Evolutionary conservation across 148 eudicot genomes (phyloP), one percentile per base, ranked within the genome.

Genomic region (Selenicereus undatus): DNA sequence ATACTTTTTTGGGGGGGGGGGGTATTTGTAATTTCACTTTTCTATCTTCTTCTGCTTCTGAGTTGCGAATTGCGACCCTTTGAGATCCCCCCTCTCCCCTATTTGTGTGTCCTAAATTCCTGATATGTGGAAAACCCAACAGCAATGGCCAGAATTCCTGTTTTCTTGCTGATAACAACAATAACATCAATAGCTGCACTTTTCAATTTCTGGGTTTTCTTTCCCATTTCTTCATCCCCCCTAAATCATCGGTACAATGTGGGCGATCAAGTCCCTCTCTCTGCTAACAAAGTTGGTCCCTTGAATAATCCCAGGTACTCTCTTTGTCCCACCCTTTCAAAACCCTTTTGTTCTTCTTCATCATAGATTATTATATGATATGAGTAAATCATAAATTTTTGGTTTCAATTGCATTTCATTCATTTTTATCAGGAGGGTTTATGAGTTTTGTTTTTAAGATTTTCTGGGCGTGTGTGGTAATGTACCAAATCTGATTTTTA

Each of bases 281-380:
- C 87, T 74, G 94, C 83, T 85, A 90, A 89, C 83, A 92, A 86
- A 84, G 75, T 94, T 82, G 98, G 97, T 17, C 94, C 98, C 69
- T 86, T 94, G 76, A 84, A 87, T 76, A 94, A 94, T 89, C 98
- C 98, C 86, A 92, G 98, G 98, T 94, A 75, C 56, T 60, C 79
- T 29, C 48, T 36, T 56, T 62, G 83, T 83, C 86, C 88, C 58
- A 87, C 5, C 35, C 13, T 12, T 48, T 45, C 50, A 45, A 45
- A 4, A 45, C 76, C 75, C 22, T 71, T n/a, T 10, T 11, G 0
- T 54, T 50, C 12, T 0, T 45, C 30, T 18, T 22, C 35, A 12
- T 24, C 8, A 18, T 32, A 32, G 32, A 11, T 13, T 5, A 17
- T 22, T 5, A 17, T 22, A 51, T 26, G 42, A 48, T 32, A 13